Evolutionary conservation across 139 green algal genomes (phyloP).

Genomic region (Chlorella sp.): DNA sequence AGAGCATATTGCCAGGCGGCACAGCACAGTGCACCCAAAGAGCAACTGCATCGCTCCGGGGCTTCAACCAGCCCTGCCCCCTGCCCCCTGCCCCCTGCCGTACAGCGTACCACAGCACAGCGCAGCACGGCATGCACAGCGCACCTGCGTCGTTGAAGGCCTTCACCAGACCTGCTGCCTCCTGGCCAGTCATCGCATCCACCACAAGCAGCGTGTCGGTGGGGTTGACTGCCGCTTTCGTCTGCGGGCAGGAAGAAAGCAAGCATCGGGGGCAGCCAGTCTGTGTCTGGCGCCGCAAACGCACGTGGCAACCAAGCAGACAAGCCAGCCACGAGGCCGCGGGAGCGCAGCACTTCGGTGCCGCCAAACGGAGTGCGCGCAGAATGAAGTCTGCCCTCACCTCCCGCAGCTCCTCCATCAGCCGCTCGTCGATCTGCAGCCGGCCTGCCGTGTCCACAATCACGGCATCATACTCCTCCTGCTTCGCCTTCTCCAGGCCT

Average conservation of each 20-base stretch:
- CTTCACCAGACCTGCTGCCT: constrained; percentile 87
- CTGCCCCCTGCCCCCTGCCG: too few species aligned
- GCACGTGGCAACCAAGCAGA: too few species aligned
- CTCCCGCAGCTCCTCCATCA: constrained; percentile 93
- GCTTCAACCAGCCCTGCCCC: too few species aligned
- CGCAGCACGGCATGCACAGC: neutral
- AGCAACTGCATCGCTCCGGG: too few species aligned
- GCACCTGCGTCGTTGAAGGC: constrained; percentile 89
- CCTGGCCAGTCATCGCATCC: constrained; percentile 99
- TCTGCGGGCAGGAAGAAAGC: constrained; percentile 28
- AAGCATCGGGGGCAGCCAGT: too few species aligned
- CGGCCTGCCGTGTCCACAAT: constrained; percentile 98
- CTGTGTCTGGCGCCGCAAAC: too few species aligned
- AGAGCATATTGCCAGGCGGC: too few species aligned
- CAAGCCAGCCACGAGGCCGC: too few species aligned
- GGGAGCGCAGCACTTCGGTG: too few species aligned
- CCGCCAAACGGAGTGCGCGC: too few species aligned
- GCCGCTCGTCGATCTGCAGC: constrained; percentile 90
- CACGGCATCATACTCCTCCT: constrained; percentile 80
- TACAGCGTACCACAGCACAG: neutral
- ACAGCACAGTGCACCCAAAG: too few species aligned
- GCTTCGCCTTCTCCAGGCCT: constrained; percentile 80
- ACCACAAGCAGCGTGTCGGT: constrained; percentile 97
- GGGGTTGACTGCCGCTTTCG: constrained; percentile 82
- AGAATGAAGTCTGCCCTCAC: neutral